Conservation (phyloP, 768 basidiomycete genomes). For the Xerocomellus chrysenteron region DNA sequence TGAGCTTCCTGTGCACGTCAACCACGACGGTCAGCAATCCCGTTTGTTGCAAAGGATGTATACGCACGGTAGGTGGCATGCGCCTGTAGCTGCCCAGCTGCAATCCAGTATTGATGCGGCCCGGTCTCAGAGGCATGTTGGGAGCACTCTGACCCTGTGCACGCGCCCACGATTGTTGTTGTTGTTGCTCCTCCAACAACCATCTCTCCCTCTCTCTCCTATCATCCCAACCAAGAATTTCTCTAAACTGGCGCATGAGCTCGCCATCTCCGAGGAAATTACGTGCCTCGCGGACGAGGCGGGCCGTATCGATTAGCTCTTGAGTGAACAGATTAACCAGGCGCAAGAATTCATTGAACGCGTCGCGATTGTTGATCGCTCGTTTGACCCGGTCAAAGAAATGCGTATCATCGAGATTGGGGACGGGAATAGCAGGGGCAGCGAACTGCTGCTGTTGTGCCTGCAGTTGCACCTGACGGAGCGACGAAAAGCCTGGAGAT, state of each 20-base stretch:
- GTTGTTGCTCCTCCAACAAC: constrained; percentile 45
- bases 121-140: constrained; percentile 43
- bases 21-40: neutral
- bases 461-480: constrained; percentile 26
- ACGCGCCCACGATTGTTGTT: constrained; percentile 49
- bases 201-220: constrained; percentile 58
- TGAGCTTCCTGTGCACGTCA: constrained; percentile 64
- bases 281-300: constrained; percentile 76
- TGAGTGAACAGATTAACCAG: constrained; percentile 93
- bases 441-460: constrained; percentile 20
- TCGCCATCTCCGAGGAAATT: constrained; percentile 79
- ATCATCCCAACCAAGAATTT: constrained; percentile 87
- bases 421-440: constrained; percentile 15
- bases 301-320: constrained; percentile 85
- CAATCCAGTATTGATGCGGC: constrained; percentile 63
- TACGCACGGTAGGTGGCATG: constrained; percentile 75
- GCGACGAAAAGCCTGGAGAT: constrained; percentile 22
- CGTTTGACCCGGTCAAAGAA: constrained; percentile 93
- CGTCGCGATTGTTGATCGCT: constrained; percentile 67
- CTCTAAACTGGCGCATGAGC: constrained; percentile 77
- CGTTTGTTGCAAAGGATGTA: neutral
- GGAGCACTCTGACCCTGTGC: constrained; percentile 43
- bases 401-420: constrained; percentile 56
- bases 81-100: constrained; percentile 89
- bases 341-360: constrained; percentile 93